Conservation (phyloP, 129 eudicot genomes). For the Calendula officinalis region DNA sequence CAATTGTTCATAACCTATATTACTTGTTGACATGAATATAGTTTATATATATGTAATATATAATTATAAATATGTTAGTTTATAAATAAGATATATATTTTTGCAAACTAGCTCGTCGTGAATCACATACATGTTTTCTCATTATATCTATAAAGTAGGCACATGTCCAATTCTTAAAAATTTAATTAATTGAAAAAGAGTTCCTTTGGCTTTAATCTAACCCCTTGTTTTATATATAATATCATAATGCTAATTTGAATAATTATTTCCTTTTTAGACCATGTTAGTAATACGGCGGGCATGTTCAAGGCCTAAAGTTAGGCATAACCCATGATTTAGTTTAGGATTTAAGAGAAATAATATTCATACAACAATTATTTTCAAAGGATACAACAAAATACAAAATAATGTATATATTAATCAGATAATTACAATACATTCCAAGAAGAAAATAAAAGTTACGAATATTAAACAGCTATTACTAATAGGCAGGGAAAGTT, state of each 20-base stretch:
- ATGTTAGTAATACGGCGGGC: constrained; percentile 27
- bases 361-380: no score
- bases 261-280: constrained; percentile 20
- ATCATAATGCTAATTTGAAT: background rate
- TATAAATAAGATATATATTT: no score
- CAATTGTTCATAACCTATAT: no score
- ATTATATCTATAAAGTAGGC: no score
- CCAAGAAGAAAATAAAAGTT: background rate
- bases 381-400: background rate
- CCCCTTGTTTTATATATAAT: constrained; percentile 15
- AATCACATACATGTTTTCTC: no score
- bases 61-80: no score
- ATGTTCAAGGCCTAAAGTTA: constrained; percentile 37
- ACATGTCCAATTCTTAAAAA: no score
- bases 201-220: constrained; percentile 31
- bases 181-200: constrained; percentile 14
- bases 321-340: constrained; percentile 24
- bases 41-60: no score
- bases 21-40: no score
- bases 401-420: background rate
- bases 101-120: no score
- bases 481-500: background rate
- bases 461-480: background rate
- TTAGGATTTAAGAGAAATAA: background rate
- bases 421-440: background rate